Base-by-base conservation (phyloP, 2,329 filamentous ascomycete species). In the Lachnellula willkommii region DNA sequence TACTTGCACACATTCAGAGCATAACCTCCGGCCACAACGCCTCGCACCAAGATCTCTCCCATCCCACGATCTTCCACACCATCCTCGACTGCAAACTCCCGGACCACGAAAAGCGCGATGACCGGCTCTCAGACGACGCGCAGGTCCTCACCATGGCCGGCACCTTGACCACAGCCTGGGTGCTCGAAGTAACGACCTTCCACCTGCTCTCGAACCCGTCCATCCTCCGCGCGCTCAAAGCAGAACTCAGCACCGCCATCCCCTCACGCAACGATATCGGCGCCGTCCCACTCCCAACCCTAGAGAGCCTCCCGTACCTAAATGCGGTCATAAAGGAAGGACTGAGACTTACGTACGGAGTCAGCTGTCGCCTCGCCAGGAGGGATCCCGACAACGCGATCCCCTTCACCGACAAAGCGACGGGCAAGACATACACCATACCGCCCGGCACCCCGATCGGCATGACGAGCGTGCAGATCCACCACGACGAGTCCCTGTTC, bases 121-220 rank as follows among this genome's bases (percentile, higher is more conserved):
- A 47, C 2, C 65, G 72, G 0, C 59, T 74, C 4, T 58, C 58
- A 3, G 60, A 66, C 1, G 72, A 75, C 11, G 66, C 63, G 12
- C 57, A 45, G n/a, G 26, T 46, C 9, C 39, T 45, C n/a, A 42
- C 42, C 12, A 52, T 54, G 1, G 74, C 73, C 2, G 74, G 72
- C 2, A 72, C 70, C 11, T 68, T 73, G 40, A 76, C 73, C 0
- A 71, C 68, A 0, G 66, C 66, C 11, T 68, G 67, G 61, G 63
- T 68, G 0, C 62, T 77, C 17, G 60, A 67, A 2, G 57, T 72
- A 5, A 61, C 69, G 7, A 65, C 69, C 7, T 76, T 68, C 61
- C 57, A 73, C 65, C 59, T 75, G 2, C 69, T 73, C 24, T 55
- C 63, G 12, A 65, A 71, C 20, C 69, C 71, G 0, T 4, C 56